phyloP scores from a whole-genome alignment of 2,329 filamentous ascomycete species.

The Beauveria pseudobassiana region DNA sequence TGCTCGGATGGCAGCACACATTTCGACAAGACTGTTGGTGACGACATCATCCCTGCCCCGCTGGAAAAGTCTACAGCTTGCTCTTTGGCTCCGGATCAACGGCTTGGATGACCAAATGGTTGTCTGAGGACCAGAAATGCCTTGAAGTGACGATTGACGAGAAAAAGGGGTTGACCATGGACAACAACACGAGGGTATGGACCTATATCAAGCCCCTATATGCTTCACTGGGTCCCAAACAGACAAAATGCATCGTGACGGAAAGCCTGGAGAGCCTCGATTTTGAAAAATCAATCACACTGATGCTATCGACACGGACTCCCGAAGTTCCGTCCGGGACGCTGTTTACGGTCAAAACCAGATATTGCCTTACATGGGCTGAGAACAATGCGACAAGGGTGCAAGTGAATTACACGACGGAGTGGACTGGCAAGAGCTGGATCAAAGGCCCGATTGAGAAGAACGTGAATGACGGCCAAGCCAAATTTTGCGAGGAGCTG shows the following conservation, averaged over 20 bases:
- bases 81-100: slow-evolving; percentile 78
- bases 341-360: slow-evolving; percentile 85
- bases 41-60: slow-evolving; percentile 80
- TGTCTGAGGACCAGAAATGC: slow-evolving; percentile 82
- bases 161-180: slow-evolving; percentile 66
- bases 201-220: slow-evolving; percentile 88
- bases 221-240: slow-evolving; percentile 77
- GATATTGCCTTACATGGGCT: slow-evolving; percentile 90
- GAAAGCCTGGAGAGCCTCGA: slow-evolving; percentile 81
- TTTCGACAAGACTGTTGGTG: slow-evolving; percentile 77
- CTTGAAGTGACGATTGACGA: slow-evolving; percentile 82
- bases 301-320: slow-evolving; percentile 79
- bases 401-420: slow-evolving; percentile 81
- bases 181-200: slow-evolving; percentile 67
- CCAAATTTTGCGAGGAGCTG: slow-evolving; percentile 72
- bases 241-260: slow-evolving; percentile 88
- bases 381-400: slow-evolving; percentile 78
- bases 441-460: slow-evolving; percentile 98
- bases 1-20: slow-evolving; percentile 73
- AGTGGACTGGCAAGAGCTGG: slow-evolving; percentile 98
- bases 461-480: slow-evolving; percentile 84
- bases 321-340: slow-evolving; percentile 94
- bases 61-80: slow-evolving; percentile 81
- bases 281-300: slow-evolving; percentile 75
- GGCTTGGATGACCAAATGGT: slow-evolving; percentile 77